Base-by-base conservation (phyloP, 768 basidiomycete species). In the Xerocomus spinulosus region DNA sequence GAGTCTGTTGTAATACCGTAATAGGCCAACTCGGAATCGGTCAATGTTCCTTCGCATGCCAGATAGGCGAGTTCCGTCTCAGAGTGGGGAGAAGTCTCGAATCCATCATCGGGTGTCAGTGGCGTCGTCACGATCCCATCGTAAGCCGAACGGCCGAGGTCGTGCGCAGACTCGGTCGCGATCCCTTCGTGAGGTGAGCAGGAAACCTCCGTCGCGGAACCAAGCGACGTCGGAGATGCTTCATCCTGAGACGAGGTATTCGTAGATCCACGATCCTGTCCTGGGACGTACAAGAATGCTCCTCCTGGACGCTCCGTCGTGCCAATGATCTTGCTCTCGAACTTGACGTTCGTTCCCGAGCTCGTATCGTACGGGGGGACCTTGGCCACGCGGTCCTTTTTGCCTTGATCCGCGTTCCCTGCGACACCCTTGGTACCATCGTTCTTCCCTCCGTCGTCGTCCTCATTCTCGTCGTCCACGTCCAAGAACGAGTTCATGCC, bases 281-380 rank as follows among this genome's bases (percentile, higher is more conserved):
- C 57, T 3, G 52, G 52, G 8, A 61, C 20, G 3, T 29, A 50
- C 13, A 60, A 52, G 51, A 63, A 61, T 2, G 15, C 8, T 7
- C 28, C 8, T n/a, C n/a, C n/a, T n/a, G n/a, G n/a, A 2, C 48
- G 57, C 14, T 33, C 23, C 1, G 52, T 62, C 25, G 50, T 33
- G 4, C 57, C 52, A 23, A 61, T 57, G 25, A 57, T n/a, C 4
- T 48, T 6, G 38, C 50, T 62, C 24, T 9, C 44, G 44, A 59
- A 59, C 4, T n/a, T 38, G 9, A 56, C 17, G 5, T 38, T 28
- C 4, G 42, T 40, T 7, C 21, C 10, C n/a, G 28, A 38, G 33
- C 42, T 49, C 20, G 39, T 51, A 30, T 52, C 52, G 42, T 63
- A 63, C 2, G 58, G 51, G 2, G 58, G 55, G 24, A 38, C 14